Evolutionary conservation across 2,329 filamentous ascomycete genomes (phyloP).

Genomic region (Trichoderma gracile): DNA sequence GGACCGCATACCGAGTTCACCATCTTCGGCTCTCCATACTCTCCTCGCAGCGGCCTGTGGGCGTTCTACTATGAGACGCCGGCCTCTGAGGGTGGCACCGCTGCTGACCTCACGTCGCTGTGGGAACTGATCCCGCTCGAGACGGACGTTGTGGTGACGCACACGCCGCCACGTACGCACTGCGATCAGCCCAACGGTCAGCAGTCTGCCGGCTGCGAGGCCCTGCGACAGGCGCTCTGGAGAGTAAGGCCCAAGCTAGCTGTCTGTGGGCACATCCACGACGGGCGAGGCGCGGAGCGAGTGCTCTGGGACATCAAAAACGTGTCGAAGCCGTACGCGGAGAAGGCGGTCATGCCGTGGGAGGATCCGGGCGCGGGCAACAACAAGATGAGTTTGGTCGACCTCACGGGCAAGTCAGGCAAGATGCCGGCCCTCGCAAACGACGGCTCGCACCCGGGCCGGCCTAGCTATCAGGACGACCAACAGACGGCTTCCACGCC

Average conservation of each 20-base stretch:
- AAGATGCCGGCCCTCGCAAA: conserved; percentile 48
- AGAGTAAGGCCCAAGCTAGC: conserved; percentile 63
- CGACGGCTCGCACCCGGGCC: conserved; percentile 42
- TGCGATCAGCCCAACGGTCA: conserved; percentile 52
- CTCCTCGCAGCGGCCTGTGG: conserved; percentile 59
- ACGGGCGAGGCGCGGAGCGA: conserved; percentile 62
- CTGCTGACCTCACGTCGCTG: conserved; percentile 39
- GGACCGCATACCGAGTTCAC: conserved; percentile 63
- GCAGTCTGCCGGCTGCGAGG: conserved; percentile 58
- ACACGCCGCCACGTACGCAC: conserved; percentile 65
- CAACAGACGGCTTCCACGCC: conserved; percentile 10
- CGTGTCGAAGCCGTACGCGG: conserved; percentile 46
- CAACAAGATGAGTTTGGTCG: conserved; percentile 63
- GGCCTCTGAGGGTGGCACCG: conserved; percentile 25
- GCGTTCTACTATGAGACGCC: conserved; percentile 63
- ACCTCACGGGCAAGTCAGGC: conserved; percentile 52
- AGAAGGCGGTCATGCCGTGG: conserved; percentile 52
- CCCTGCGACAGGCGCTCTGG: conserved; percentile 58
- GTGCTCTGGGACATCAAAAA: conserved; percentile 59
- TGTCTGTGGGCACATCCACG: conserved; percentile 73
- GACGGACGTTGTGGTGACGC: conserved; percentile 68
- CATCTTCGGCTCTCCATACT: conserved; percentile 71
- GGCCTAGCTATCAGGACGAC: background rate
- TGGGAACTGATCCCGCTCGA: conserved; percentile 65
- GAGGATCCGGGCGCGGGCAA: conserved; percentile 56